Percentiles rank a stretch among this genome's conserved stretches.
phyloP scores from a whole-genome alignment of 371 early-diverging fungal species.

The Mortierella sp. region DNA sequence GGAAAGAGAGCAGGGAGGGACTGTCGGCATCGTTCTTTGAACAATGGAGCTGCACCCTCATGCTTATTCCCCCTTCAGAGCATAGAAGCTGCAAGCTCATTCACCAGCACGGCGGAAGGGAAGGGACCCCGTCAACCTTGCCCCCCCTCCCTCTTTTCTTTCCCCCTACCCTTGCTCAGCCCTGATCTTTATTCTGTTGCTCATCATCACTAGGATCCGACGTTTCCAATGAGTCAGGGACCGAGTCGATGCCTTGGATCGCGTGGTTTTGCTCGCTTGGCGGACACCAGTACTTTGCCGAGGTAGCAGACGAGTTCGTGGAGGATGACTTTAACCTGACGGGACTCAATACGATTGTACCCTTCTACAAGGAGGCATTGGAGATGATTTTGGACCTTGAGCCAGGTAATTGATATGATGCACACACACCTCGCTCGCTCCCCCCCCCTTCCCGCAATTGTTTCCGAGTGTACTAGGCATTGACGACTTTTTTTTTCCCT shows the following conservation, averaged over 20 bases:
- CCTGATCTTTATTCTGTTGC: too few relatives aligned
- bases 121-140: too few relatives aligned
- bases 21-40: too few relatives aligned
- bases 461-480: too few relatives aligned
- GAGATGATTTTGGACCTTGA: constrained; percentile 90
- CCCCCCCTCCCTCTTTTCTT: too few relatives aligned
- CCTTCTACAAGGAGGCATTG: constrained; percentile 83
- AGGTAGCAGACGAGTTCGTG: constrained; percentile 89
- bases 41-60: too few relatives aligned
- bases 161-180: too few relatives aligned
- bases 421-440: neutral
- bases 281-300: constrained; percentile 87
- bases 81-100: too few relatives aligned
- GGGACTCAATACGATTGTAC: constrained; percentile 83
- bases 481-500: neutral
- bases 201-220: constrained; percentile 51
- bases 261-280: constrained; percentile 88
- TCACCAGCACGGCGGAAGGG: too few relatives aligned
- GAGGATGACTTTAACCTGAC: constrained; percentile 95
- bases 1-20: too few relatives aligned
- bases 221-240: constrained; percentile 44
- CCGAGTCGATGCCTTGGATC: constrained; percentile 76
- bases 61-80: too few relatives aligned
- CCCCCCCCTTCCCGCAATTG: neutral
- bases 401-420: too few relatives aligned